Conservation (phyloP, 306 rosid genomes). For the Delonix regia region DNA sequence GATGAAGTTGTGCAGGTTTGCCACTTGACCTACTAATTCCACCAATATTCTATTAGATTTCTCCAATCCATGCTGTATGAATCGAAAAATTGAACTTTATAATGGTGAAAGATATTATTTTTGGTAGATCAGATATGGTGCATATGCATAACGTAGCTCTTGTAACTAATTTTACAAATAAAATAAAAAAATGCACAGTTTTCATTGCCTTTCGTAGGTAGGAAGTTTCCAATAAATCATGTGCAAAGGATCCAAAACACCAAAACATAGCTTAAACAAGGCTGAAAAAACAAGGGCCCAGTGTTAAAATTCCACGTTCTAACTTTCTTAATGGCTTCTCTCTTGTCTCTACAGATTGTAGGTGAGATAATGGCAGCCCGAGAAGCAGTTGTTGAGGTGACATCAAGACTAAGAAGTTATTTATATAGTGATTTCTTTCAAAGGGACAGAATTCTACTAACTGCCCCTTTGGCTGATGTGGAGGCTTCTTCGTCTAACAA, state of each 20-base stretch:
- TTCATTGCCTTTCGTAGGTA: slow-evolving; percentile 24
- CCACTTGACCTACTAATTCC: slow-evolving; percentile 35
- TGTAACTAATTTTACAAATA: slow-evolving; percentile 19
- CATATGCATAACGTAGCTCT: slow-evolving; percentile 6
- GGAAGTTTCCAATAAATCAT: slow-evolving; percentile 19
- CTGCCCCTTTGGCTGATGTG: slow-evolving; percentile 43
- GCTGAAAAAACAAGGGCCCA: slow-evolving; percentile 22
- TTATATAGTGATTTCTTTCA: slow-evolving; percentile 69
- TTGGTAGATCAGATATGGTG: slow-evolving; percentile 24
- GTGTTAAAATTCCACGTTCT: slow-evolving; percentile 27
- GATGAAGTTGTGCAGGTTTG: slow-evolving; percentile 89
- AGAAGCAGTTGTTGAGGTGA: slow-evolving; percentile 86
- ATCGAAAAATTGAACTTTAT: slow-evolving; percentile 29
- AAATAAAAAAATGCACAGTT: slow-evolving; percentile 12
- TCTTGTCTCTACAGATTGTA: slow-evolving; percentile 63
- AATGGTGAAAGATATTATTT: slow-evolving; percentile 21
- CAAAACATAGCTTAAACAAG: slow-evolving; percentile 25
- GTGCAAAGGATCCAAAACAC: slow-evolving; percentile 25
- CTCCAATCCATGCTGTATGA: slow-evolving; percentile 19
- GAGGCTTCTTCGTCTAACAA: slow-evolving; percentile 62
- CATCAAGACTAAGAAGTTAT: slow-evolving; percentile 78
- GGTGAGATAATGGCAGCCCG: slow-evolving; percentile 92
- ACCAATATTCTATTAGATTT: slow-evolving; percentile 11
- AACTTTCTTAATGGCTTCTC: slow-evolving; percentile 27
- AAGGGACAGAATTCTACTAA: slow-evolving; percentile 60